Percentiles rank a stretch among this genome's conserved stretches.
phyloP scores from a whole-genome alignment of 106 monocot species.

The Amphibolis antarctica region DNA sequence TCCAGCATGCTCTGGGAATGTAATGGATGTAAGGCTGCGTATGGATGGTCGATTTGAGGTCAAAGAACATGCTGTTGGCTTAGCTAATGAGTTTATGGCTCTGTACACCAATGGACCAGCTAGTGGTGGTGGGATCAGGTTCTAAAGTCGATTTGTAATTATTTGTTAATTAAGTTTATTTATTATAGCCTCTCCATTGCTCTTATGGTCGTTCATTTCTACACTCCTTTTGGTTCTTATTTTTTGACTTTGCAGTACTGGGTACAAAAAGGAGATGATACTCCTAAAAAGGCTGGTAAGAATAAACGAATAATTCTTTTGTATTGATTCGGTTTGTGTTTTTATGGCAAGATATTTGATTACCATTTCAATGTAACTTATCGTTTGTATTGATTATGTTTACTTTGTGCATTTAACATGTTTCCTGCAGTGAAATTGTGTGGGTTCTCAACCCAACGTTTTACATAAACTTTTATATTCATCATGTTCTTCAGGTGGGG shows the following conservation, averaged over 20 bases:
- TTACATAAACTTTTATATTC: neutral
- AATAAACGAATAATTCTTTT: neutral
- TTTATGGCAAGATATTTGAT: neutral
- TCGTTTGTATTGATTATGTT: no score
- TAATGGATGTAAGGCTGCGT: constrained; percentile 64
- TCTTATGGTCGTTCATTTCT: no score
- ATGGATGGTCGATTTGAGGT: constrained; percentile 84
- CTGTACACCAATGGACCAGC: constrained; percentile 99
- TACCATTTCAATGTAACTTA: neutral
- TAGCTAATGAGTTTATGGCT: constrained; percentile 68
- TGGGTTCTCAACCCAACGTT: neutral
- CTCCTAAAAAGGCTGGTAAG: constrained; percentile 78
- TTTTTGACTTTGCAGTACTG: constrained; percentile 45
- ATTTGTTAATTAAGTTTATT: neutral
- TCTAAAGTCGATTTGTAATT: neutral
- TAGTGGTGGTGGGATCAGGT: constrained; percentile 93
- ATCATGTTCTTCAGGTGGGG: constrained; percentile 37
- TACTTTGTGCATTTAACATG: neutral
- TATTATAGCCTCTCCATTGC: no score
- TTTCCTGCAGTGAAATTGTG: neutral
- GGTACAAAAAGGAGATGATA: constrained; percentile 68
- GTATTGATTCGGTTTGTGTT: neutral
- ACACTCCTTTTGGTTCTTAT: neutral
- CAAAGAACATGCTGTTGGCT: constrained; percentile 61
- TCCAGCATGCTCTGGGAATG: constrained; percentile 11